These are phyloP conservation scores for Gynostemma pentaphyllum DNA, from an alignment of 306 rosid genomes.

Conservation along the genomic window DNA sequence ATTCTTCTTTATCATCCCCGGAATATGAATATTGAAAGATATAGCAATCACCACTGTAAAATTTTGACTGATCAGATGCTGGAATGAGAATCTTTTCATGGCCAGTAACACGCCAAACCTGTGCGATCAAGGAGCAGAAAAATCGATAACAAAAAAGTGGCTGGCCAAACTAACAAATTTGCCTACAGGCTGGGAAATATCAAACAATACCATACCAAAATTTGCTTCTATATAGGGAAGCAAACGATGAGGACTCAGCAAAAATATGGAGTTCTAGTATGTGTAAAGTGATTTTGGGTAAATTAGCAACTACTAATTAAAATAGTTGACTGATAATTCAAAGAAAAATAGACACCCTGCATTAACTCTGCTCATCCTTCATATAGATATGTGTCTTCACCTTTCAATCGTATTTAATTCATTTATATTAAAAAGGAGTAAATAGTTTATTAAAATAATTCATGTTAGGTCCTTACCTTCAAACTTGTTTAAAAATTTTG, in stretches of 20 bases:
- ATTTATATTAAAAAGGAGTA: neutral
- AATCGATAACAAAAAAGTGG: constrained; percentile 14
- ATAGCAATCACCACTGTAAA: constrained; percentile 86
- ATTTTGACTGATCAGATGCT: constrained; percentile 76
- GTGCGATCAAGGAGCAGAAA: constrained; percentile 21
- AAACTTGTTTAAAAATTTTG: neutral
- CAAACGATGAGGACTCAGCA: neutral
- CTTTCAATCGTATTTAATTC: neutral
- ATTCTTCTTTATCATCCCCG: constrained; percentile 89
- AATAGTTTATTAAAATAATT: neutral
- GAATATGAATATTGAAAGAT: constrained; percentile 83
- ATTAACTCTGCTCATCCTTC: neutral
- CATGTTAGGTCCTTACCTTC: neutral
- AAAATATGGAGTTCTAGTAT: neutral
- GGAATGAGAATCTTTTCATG: constrained; percentile 64
- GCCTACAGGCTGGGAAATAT: neutral
- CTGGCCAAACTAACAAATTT: constrained; percentile 6
- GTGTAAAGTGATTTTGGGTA: neutral
- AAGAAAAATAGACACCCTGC: neutral
- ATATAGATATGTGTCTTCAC: neutral
- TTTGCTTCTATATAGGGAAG: neutral
- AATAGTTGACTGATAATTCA: neutral
- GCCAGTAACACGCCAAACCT: constrained; percentile 92
- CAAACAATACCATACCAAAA: neutral
- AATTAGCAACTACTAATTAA: neutral